Evolutionary conservation across 169 alveolate genomes (phyloP).

Genomic region (Cryptosporidium meleagridis): DNA sequence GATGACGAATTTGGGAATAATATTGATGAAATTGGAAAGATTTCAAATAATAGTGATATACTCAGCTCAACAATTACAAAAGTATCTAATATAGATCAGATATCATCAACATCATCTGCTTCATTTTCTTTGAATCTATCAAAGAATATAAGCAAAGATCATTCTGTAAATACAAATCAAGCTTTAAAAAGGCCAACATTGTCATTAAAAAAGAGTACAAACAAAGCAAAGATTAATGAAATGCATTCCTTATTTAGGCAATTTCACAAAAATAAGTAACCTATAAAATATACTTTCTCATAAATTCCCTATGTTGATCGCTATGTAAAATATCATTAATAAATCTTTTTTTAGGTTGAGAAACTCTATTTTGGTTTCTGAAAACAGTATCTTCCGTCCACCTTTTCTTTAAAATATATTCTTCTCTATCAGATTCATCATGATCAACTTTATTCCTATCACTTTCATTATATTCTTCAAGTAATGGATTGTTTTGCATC

Average conservation of each 20-base stretch:
- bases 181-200: constrained; percentile 35
- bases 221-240: constrained; percentile 52
- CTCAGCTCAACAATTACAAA: constrained; percentile 57
- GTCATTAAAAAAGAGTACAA: constrained; percentile 15
- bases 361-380: constrained; percentile 43
- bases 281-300: constrained; percentile 53
- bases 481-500: constrained; percentile 48
- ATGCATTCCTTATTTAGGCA: constrained; percentile 68
- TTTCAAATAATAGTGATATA: constrained; percentile 12
- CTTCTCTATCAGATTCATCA: constrained; percentile 15
- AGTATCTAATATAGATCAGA: constrained; percentile 20
- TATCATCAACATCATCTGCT: constrained; percentile 5
- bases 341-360: constrained; percentile 40
- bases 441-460: neutral
- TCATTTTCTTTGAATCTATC: neutral
- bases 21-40: constrained; percentile 8
- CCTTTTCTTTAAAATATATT: constrained; percentile 30
- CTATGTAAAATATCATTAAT: constrained; percentile 52
- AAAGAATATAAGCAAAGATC: neutral
- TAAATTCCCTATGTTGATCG: constrained; percentile 40
- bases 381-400: constrained; percentile 74
- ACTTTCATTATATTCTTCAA: neutral
- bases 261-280: constrained; percentile 45
- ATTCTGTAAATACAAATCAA: neutral
- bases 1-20: constrained; percentile 50